Percentiles rank a stretch among this genome's conserved stretches.
Conservation (phyloP, 179 eudicot species). For the Heliamphora pulchella region DNA sequence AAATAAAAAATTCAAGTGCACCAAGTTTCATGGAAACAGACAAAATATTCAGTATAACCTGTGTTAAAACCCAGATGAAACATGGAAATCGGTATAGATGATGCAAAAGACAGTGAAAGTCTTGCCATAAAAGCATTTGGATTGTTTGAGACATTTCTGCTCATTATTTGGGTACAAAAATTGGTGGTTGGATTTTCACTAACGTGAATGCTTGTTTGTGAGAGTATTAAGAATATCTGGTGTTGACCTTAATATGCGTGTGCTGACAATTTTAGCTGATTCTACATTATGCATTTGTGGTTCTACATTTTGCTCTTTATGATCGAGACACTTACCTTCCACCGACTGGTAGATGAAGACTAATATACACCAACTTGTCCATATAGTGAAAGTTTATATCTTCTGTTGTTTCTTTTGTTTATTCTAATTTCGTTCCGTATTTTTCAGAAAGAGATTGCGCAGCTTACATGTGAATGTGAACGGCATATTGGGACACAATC, state of each 20-base stretch:
- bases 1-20: too few species aligned
- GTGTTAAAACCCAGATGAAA: too few species aligned
- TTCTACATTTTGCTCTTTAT: background rate
- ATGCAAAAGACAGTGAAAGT: too few species aligned
- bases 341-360: background rate
- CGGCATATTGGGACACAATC: constrained; percentile 97
- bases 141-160: too few species aligned
- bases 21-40: too few species aligned
- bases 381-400: background rate
- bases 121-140: too few species aligned
- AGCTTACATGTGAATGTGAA: constrained; percentile 92
- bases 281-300: background rate
- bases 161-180: too few species aligned
- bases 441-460: constrained; percentile 94
- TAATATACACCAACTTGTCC: background rate
- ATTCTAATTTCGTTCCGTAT: background rate
- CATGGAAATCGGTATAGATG: too few species aligned
- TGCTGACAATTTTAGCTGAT: background rate
- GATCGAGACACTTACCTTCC: background rate
- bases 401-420: constrained; percentile 7
- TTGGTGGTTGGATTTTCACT: background rate
- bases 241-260: background rate
- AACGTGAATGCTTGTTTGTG: constrained; percentile 1
- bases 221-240: background rate
- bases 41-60: too few species aligned